A percentile compares a stretch with the other conserved stretches of the same genome.
These are phyloP conservation scores for Salvia splendens DNA, from an alignment of 257 asterid genomes.

Conservation along the genomic window DNA sequence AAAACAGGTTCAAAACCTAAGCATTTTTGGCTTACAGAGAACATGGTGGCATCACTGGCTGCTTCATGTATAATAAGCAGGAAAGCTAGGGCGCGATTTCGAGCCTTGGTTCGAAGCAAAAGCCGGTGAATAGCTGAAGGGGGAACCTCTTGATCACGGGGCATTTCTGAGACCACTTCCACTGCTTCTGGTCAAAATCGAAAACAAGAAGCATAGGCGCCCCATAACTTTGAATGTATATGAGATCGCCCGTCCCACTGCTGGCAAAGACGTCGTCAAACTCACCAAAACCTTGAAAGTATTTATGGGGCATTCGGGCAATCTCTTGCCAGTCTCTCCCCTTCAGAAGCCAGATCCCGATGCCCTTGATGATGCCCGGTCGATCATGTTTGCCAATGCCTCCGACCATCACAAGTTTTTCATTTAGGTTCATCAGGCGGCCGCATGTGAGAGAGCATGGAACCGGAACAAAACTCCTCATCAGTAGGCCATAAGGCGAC, in stretches of 20 bases:
- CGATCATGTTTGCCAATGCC: constrained; percentile 88
- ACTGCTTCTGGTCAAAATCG: constrained; percentile 57
- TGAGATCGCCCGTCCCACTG: constrained; percentile 76
- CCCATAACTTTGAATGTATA: constrained; percentile 92
- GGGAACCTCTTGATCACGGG: constrained; percentile 88
- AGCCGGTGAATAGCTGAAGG: constrained; percentile 91
- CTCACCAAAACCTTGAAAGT: constrained; percentile 95
- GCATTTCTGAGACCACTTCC: constrained; percentile 96
- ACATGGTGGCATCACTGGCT: constrained; percentile 7
- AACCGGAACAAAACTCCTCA: constrained; percentile 69
- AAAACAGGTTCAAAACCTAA: constrained; percentile 23
- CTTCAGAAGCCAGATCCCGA: constrained; percentile 74
- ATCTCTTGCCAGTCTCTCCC: constrained; percentile 83
- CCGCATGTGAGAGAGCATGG: constrained; percentile 92
- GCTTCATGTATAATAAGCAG: not conserved
- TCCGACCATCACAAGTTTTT: constrained; percentile 85
- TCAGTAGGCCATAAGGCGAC: constrained; percentile 44
- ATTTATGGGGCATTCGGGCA: constrained; percentile 81
- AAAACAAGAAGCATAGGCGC: constrained; percentile 79
- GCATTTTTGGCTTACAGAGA: constrained; percentile 1
- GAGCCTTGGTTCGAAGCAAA: constrained; percentile 89
- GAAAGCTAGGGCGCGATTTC: constrained; percentile 60
- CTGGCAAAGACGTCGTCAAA: constrained; percentile 93
- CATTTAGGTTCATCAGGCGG: constrained; percentile 81
- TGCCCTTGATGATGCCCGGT: constrained; percentile 82